Evolutionary conservation across 805 yeast genomes (phyloP).

Genomic region (Wickerhamomyces queroliae): DNA sequence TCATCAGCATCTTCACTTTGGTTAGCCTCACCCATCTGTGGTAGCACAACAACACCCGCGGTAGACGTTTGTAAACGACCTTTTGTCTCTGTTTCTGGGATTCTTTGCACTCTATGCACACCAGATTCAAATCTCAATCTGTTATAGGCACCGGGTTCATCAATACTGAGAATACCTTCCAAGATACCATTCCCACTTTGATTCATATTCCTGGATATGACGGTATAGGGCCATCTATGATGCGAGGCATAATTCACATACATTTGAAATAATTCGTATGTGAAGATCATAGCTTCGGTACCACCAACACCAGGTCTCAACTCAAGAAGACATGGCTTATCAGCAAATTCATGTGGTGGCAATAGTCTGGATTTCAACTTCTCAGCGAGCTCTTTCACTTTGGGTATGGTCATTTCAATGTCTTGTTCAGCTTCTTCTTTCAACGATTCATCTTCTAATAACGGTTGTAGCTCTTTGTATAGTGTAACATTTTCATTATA

Average conservation of each 20-base stretch:
- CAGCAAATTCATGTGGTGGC: conserved; percentile 74
- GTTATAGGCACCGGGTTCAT: conserved; percentile 73
- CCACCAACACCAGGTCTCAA: conserved; percentile 97
- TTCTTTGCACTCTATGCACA: conserved; percentile 91
- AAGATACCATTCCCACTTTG: conserved; percentile 62
- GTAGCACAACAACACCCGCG: conserved; percentile 90
- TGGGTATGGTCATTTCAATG: conserved; percentile 39
- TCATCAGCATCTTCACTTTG: conserved; percentile 46
- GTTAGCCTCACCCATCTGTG: conserved; percentile 60
- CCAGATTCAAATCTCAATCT: conserved; percentile 82
- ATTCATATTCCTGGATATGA: conserved; percentile 52
- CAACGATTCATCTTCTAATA: conserved; percentile 42
- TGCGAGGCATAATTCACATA: conserved; percentile 63
- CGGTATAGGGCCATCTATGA: conserved; percentile 60
- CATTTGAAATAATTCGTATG: conserved; percentile 77
- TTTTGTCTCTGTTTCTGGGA: conserved; percentile 89
- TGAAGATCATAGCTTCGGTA: conserved; percentile 82
- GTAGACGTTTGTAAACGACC: conserved; percentile 96
- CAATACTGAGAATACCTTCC: conserved; percentile 72
- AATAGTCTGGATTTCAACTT: conserved; percentile 53
- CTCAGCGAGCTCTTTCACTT: conserved; percentile 34
- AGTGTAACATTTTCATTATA: conserved; percentile 26
- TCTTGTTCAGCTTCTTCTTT: conserved; percentile 60
- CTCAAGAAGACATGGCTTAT: conserved; percentile 75
- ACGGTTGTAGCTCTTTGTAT: conserved; percentile 35